Base-by-base conservation (phyloP, 2,329 filamentous ascomycete species). In the Drechslerella stenobrocha region DNA sequence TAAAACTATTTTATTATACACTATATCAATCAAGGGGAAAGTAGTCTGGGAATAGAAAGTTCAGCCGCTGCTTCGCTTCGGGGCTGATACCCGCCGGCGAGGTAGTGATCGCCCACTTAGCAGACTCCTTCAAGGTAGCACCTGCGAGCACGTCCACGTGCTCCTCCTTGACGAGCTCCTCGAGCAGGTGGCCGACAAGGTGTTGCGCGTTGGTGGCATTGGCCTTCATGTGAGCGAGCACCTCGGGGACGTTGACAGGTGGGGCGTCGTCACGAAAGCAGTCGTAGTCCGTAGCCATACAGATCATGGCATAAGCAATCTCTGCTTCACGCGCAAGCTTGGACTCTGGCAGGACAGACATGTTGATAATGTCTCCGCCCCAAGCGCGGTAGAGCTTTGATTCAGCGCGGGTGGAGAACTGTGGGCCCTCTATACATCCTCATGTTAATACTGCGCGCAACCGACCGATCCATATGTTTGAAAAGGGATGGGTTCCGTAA, bases 231-330 rank as follows among this genome's bases (percentile, higher is more conserved):
- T 95, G 89, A 69, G 85, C 87, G 85, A 96, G 89, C 58, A 98
- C 93, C 88, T 97, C 95, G 77, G 91, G 89, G 20, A 98, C 93
- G 70, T 90, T 91, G 70, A 98, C 93, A 2, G 52, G 58, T 52
- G 53, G 40, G 20, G 51, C 70, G 37, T 71, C 69, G 52, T 73
- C 93, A 93, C 64, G 61, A 40, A 69, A 98, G 84, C 92, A 97
- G 80, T 98, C 93, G 77, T 98, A 98, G 80, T 98, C 93, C 24
- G 93, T 98, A 30, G 90, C 89, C 93, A 98, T 98, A 81, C 92
- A 96, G 75, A 98, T 95, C 84, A 96, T 95, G 80, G 95, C 90
- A 78, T 97, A 97, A 32, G 87, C 88, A 73, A 98, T 88, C 80
- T 98, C 93, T 22, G 93, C 93, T 80, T 98, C 93, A 55, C 89